Evolutionary conservation across 495 filamentous ascomycete genomes (phyloP), one percentile per base, ranked within the genome.

Genomic region (Aspergillus bridgeri): DNA sequence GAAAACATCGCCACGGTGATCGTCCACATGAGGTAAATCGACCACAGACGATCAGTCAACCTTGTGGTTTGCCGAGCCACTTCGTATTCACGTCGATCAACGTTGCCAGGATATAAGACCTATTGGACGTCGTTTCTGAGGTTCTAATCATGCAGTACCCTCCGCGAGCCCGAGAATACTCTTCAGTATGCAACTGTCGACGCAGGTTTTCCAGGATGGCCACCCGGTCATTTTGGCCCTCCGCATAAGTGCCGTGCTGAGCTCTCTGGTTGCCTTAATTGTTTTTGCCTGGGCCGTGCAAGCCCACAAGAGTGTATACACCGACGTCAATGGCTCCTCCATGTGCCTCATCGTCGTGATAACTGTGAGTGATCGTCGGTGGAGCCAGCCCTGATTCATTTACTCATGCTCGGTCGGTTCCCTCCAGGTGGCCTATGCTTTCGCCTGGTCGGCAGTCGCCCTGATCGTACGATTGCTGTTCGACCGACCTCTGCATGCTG

Each of bases 201-300:
- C 22, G 23, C 6, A 43, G 13, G 3, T 52, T n/a, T 17, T 17
- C 13, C 50, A 52, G 17, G 50, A 52, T 17, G 19, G 29, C 29
- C 50, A 52, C 27, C 29, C 50, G 6, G 17, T 42, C 27, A 52
- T 52, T 6, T 21, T 52, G 21, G 38, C 50, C 15, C n/a, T 52
- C 8, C 50, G 50, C 11, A 22, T 52, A 52, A 42, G 29, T 13
- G 50, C 50, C 15, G 42, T 52, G 13, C 29, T 22, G 7, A 52
- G 27, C 17, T 17, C 50, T 15, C 17, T 52, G 4, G 43, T 42
- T 4, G 19, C 29, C 19, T 13, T 52, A 17, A 22, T 52, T 3
- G 33, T 52, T 9, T 52, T 52, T 23, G 50, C 50, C 2, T 52
- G 50, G 50, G 50, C 50, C 15, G 5, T 8, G 6, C 27, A 19